Percentiles rank a stretch among this genome's conserved stretches.
These are phyloP conservation scores for Corymbia citriodora DNA, from an alignment of 441 rosid species.

Conservation along the genomic window DNA sequence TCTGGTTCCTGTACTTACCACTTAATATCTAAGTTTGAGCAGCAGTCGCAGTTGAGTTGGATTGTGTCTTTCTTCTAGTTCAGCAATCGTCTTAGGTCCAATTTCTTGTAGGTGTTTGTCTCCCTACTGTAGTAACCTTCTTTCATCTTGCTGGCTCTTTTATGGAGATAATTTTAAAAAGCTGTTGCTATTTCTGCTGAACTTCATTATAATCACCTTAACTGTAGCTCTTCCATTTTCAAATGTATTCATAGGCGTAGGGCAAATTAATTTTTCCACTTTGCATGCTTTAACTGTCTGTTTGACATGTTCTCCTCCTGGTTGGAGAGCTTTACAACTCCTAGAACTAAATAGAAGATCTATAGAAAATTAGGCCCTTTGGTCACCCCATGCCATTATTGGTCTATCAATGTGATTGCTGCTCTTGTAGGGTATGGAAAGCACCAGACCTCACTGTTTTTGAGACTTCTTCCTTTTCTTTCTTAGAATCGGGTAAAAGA, in stretches of 20 bases:
- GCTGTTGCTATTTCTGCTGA: background rate
- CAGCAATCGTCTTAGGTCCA: background rate
- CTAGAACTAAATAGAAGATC: background rate
- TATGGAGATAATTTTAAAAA: background rate
- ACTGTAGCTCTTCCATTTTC: background rate
- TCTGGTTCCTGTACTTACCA: background rate
- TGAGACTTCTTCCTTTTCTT: background rate
- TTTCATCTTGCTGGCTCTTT: background rate
- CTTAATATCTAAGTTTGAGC: background rate
- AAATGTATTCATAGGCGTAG: background rate
- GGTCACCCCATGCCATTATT: background rate
- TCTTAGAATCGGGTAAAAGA: background rate
- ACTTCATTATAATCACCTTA: background rate
- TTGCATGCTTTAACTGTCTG: background rate
- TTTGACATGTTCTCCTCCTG: background rate
- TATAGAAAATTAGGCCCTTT: background rate
- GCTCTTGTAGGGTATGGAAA: background rate
- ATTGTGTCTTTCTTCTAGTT: background rate
- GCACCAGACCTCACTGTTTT: background rate
- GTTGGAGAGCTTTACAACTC: background rate
- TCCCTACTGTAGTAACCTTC: background rate
- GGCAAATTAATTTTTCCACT: background rate
- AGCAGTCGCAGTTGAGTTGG: background rate
- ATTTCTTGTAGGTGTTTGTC: background rate
- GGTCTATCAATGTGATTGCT: background rate